A percentile compares a stretch with the other conserved stretches of the same genome.
Conservation (phyloP, 257 asterid genomes). For the Prunella vulgaris region DNA sequence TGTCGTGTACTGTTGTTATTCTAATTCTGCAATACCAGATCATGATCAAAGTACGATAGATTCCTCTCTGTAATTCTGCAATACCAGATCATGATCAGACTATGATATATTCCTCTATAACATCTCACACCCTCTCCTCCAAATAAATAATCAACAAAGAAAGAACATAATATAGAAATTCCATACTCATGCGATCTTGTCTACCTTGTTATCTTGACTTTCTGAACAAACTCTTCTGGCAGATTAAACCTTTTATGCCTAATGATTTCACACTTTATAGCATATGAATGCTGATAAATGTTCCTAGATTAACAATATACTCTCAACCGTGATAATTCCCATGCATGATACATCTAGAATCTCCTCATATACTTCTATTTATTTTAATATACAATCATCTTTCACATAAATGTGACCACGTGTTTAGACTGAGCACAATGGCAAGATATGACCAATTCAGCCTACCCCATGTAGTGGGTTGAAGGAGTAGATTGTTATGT, state of each 20-base stretch:
- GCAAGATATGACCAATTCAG: not conserved
- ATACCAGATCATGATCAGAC: not conserved
- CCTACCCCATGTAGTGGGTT: not conserved
- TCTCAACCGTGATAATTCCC: not conserved
- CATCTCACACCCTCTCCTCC: not conserved
- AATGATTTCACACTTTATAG: not conserved
- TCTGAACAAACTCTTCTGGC: not conserved
- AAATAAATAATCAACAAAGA: too few relatives aligned
- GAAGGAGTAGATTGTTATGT: too few relatives aligned
- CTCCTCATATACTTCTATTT: not conserved
- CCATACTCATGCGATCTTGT: constrained; percentile 6
- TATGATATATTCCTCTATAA: not conserved
- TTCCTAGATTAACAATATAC: not conserved
- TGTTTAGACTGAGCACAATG: not conserved
- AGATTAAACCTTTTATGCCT: not conserved
- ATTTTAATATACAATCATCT: not conserved
- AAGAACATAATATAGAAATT: not conserved
- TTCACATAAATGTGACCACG: not conserved
- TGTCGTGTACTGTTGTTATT: not conserved
- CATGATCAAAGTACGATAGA: not conserved
- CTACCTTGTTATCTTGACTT: not conserved
- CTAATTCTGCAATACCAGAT: not conserved
- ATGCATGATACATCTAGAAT: not conserved
- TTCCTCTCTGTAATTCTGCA: not conserved
- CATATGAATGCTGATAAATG: not conserved